Evolutionary conservation across 2,329 filamentous ascomycete genomes (phyloP).

Genomic region (Xenosphaeropsis pyriputrescens): DNA sequence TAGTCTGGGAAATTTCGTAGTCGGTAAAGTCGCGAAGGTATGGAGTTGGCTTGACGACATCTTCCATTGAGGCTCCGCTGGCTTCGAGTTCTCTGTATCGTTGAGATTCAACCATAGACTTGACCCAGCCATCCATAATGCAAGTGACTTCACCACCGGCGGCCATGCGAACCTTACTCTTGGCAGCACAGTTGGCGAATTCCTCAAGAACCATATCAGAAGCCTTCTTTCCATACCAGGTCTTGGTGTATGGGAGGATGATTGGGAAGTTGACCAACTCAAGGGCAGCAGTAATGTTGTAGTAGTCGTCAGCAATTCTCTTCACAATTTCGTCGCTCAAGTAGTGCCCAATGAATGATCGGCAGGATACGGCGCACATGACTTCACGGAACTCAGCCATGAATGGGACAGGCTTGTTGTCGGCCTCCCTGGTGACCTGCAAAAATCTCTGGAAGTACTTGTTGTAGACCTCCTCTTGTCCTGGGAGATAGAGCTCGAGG

Average conservation of each 20-base stretch:
- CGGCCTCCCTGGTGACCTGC: slow-evolving; percentile 55
- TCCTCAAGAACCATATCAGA: slow-evolving; percentile 83
- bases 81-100: slow-evolving; percentile 67
- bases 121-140: slow-evolving; percentile 92
- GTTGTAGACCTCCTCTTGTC: slow-evolving; percentile 85
- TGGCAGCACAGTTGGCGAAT: slow-evolving; percentile 82
- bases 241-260: slow-evolving; percentile 88
- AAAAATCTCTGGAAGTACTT: slow-evolving; percentile 72
- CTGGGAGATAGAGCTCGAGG: slow-evolving; percentile 76
- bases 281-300: slow-evolving; percentile 85
- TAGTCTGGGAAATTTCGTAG: slow-evolving; percentile 79
- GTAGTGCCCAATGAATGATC: slow-evolving; percentile 95
- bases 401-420: slow-evolving; percentile 66
- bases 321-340: slow-evolving; percentile 81
- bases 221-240: slow-evolving; percentile 94
- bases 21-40: slow-evolving; percentile 79
- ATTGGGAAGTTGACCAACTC: slow-evolving; percentile 98
- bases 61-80: slow-evolving; percentile 52
- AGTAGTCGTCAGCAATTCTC: slow-evolving; percentile 94
- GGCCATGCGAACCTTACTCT: slow-evolving; percentile 84
- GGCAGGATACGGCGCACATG: slow-evolving; percentile 87
- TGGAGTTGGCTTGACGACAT: slow-evolving; percentile 66
- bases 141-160: slow-evolving; percentile 76
- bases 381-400: slow-evolving; percentile 89
- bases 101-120: slow-evolving; percentile 74